Conservation (phyloP, 2,329 filamentous ascomycete genomes). For the Aspergillus niger region DNA sequence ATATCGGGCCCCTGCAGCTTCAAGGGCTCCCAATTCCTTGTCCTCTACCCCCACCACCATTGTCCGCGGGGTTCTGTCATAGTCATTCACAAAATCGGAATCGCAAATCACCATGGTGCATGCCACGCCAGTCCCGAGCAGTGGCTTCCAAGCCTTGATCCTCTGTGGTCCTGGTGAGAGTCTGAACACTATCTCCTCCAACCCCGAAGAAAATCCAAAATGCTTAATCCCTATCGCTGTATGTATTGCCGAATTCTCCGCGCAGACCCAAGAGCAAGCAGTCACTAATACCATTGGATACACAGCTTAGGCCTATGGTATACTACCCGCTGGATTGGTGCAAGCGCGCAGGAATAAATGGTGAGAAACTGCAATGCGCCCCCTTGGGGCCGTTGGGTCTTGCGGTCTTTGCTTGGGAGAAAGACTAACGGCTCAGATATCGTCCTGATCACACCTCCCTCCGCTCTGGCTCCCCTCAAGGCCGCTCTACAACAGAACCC, state of each 20-base stretch:
- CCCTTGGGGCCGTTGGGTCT: background rate
- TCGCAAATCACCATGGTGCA: conserved; percentile 8
- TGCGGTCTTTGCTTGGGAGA: background rate
- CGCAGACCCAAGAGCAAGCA: background rate
- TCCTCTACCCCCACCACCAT: background rate
- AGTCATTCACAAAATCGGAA: background rate
- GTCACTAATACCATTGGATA: conserved; percentile 4
- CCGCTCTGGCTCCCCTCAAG: conserved; percentile 45
- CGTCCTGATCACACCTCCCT: conserved; percentile 49
- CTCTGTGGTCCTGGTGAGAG: conserved; percentile 51
- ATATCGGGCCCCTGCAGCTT: background rate
- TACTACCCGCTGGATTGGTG: conserved; percentile 53
- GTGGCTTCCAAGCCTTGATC: conserved; percentile 51
- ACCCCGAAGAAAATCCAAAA: conserved; percentile 50
- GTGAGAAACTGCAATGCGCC: conserved; percentile 30
- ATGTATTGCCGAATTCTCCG: conserved; percentile 41
- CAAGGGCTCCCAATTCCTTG: background rate
- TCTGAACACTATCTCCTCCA: conserved; percentile 51
- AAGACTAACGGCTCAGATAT: conserved; percentile 37
- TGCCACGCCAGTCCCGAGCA: conserved; percentile 12
- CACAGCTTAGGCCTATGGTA: conserved; percentile 44
- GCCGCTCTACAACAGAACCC: conserved; percentile 52
- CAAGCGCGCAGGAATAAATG: conserved; percentile 51
- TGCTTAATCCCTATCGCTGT: conserved; percentile 41
- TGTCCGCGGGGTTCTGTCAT: background rate